phyloP scores from a whole-genome alignment of 805 yeast genomes.

The Monosporozyma aerobia region DNA sequence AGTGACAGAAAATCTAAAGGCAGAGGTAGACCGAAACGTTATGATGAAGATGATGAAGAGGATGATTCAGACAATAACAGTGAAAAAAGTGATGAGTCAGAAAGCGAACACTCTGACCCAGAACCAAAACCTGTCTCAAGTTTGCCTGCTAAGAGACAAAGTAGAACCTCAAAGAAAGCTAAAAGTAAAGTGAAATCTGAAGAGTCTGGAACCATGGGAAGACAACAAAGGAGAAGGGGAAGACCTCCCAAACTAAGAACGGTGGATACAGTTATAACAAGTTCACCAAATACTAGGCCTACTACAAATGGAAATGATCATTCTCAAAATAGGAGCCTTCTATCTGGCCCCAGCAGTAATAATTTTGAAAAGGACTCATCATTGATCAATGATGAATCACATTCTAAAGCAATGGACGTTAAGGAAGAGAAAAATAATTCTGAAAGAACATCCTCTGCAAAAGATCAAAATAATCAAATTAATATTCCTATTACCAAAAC shows the following conservation, averaged over 20 bases:
- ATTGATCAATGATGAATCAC: background rate
- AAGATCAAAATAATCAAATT: background rate
- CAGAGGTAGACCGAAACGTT: background rate
- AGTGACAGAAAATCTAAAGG: background rate
- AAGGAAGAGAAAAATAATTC: background rate
- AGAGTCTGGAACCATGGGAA: background rate
- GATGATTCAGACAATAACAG: background rate
- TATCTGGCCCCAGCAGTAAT: background rate
- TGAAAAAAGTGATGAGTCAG: background rate
- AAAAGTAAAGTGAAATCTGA: background rate
- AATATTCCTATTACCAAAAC: background rate
- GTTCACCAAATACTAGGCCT: background rate
- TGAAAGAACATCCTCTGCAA: background rate
- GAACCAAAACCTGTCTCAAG: background rate
- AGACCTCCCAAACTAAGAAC: conserved; percentile 29
- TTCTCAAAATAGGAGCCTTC: background rate
- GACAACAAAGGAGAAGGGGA: conserved; percentile 22
- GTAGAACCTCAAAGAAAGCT: background rate
- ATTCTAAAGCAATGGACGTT: background rate
- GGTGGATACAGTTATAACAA: conserved; percentile 21
- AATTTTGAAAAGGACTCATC: background rate
- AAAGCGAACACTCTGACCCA: background rate
- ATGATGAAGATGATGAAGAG: background rate
- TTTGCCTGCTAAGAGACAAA: background rate
- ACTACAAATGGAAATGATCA: conserved; percentile 1